Evolutionary conservation across 2,329 filamentous ascomycete species (phyloP), one percentile per base, ranked within the genome.

Genomic region (Beauveria australis): DNA sequence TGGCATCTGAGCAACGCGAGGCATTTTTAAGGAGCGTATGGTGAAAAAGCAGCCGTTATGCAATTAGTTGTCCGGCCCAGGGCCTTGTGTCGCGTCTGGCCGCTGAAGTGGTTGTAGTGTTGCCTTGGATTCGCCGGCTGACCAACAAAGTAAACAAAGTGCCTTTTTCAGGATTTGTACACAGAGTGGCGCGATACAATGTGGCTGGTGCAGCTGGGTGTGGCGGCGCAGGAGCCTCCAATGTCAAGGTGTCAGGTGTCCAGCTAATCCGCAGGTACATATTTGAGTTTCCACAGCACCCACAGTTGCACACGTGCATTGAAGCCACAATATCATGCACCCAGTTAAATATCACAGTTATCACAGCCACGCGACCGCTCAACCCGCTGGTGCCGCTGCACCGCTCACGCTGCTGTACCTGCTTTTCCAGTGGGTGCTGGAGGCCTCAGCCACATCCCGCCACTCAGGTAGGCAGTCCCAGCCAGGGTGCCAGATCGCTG

Each of bases 1-100:
- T 65, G 81, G 78, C 40, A 73, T 75, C 68, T 84, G 81, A 61
- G 81, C 79, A 65, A 84, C 81, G 68, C 82, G 81, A 76, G 82
- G 79, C 82, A 85, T 85, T 61, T 68, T 78, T 63, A 59, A 52
- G n/a, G 24, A 22, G 30, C 7, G 16, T 47, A 19, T 30, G 9
- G 16, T 16, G 18, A 24, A 26, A 37, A 26, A 18, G 10, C 26
- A 51, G 33, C 37, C 44, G 52, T 46, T 49, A 26, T 53, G 28
- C 22, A 47, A 40, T 41, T 37, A 26, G 43, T 43, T 28, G 26
- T 8, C 48, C 41, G 52, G 52, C 47, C 40, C 28, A 44, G 28
- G 61, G 37, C 40, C 47, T 22, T 56, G 10, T 48, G 61, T 60
- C 61, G 56, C 61, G 56, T 62, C 41, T 28, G 49, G 37, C 48